Conservation (phyloP, 352 stramenopile genomes). For the Pythium folliculosum region DNA sequence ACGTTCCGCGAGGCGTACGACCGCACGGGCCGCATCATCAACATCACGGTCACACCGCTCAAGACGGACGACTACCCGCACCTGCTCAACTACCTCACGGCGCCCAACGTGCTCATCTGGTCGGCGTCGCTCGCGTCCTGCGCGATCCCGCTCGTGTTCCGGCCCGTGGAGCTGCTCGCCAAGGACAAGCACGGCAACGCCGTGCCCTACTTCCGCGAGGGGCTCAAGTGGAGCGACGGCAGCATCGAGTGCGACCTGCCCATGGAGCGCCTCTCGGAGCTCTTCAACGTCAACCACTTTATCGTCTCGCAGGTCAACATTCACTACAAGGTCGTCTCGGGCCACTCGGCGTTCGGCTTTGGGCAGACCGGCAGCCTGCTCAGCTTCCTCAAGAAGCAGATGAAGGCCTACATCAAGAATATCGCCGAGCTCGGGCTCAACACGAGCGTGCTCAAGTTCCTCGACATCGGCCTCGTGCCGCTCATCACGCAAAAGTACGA, state of each 20-base stretch:
- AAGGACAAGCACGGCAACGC: conserved; percentile 91
- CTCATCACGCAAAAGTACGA: conserved; percentile 95
- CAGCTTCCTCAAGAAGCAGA: conserved; percentile 95
- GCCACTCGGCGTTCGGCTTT: conserved; percentile 65
- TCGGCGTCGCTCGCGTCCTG: conserved; percentile 94
- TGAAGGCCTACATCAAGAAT: conserved; percentile 90
- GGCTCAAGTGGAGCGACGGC: conserved; percentile 94
- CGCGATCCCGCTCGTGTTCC: conserved; percentile 95
- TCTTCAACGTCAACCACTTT: conserved; percentile 99
- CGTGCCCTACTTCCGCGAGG: conserved; percentile 80
- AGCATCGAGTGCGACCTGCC: conserved; percentile 94
- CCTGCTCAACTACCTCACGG: conserved; percentile 98
- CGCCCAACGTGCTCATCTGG: conserved; percentile 98
- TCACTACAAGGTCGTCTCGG: conserved; percentile 80
- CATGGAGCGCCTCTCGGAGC: conserved; percentile 94
- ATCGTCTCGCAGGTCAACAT: conserved; percentile 96
- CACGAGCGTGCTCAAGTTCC: conserved; percentile 80
- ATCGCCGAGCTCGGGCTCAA: conserved; percentile 85
- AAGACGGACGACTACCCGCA: conserved; percentile 93
- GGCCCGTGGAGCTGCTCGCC: conserved; percentile 93
- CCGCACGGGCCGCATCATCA: conserved; percentile 97
- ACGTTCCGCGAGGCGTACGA: conserved; percentile 99
- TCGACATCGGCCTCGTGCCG: conserved; percentile 81
- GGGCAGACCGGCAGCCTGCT: conserved; percentile 87
- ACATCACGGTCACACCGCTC: conserved; percentile 97